These are phyloP conservation scores for Aspergillus fructus DNA, from an alignment of 2,329 filamentous ascomycete species.

Conservation along the genomic window DNA sequence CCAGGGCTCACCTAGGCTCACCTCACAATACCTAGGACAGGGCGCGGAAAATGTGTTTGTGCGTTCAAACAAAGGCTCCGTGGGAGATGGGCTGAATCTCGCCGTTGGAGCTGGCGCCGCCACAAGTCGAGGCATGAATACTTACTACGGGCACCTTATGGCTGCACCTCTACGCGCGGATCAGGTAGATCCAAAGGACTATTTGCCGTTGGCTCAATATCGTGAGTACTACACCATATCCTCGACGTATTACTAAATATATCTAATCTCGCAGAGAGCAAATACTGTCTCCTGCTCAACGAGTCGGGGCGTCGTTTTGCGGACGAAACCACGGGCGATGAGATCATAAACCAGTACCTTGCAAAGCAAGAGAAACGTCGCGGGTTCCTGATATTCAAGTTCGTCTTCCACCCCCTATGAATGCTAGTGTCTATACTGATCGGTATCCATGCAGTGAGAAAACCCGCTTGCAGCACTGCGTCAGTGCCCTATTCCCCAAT, in stretches of 20 bases:
- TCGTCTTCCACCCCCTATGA: background rate
- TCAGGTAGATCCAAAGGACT: constrained; percentile 25
- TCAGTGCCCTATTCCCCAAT: constrained; percentile 24
- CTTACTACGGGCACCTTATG: constrained; percentile 28
- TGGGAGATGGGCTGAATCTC: constrained; percentile 27
- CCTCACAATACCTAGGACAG: constrained; percentile 20
- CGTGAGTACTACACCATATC: constrained; percentile 11
- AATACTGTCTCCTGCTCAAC: constrained; percentile 25
- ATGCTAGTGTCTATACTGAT: too few species aligned
- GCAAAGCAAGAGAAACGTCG: constrained; percentile 27
- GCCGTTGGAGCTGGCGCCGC: constrained; percentile 23
- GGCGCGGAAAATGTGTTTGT: constrained; percentile 29
- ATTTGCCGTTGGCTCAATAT: constrained; percentile 26
- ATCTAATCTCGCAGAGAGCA: constrained; percentile 20
- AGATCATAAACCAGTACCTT: constrained; percentile 29
- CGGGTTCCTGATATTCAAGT: constrained; percentile 26
- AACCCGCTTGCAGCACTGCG: constrained; percentile 22
- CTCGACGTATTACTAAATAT: too few species aligned
- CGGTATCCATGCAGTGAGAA: constrained; percentile 12
- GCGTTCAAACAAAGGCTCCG: constrained; percentile 25
- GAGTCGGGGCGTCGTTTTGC: constrained; percentile 22
- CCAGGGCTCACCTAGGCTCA: constrained; percentile 22
- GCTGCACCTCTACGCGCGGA: constrained; percentile 24
- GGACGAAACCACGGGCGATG: constrained; percentile 27
- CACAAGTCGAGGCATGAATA: constrained; percentile 27